phyloP scores from a whole-genome alignment of 108 stramenopile species.

The Nitzschia sp. region DNA sequence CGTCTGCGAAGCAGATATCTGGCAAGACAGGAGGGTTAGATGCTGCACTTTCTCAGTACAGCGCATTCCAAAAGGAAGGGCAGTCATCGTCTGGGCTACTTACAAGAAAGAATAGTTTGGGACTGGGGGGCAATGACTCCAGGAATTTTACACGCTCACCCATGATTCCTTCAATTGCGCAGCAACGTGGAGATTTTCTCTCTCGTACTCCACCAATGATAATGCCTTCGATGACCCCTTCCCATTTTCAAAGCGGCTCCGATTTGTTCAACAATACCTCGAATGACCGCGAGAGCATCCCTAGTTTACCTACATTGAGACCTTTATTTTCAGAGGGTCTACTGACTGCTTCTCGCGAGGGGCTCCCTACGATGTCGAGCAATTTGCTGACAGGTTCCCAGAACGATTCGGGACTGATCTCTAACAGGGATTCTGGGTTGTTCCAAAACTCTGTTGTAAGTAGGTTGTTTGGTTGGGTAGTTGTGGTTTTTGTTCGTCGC shows the following conservation, averaged over 20 bases:
- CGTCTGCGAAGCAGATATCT: slow-evolving; percentile 4
- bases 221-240: slow-evolving; percentile 2
- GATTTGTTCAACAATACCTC: no score
- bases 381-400: no score
- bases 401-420: no score
- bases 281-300: no score
- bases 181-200: no score
- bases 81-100: slow-evolving; percentile 8
- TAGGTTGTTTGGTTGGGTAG: background rate
- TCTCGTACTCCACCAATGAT: slow-evolving; percentile 9
- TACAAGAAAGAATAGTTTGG: slow-evolving; percentile 21
- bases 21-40: slow-evolving; percentile 24
- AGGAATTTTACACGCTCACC: slow-evolving; percentile 22
- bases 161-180: slow-evolving; percentile 5
- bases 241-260: no score
- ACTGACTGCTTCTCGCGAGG: no score
- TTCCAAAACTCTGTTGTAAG: slow-evolving; percentile 12
- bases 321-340: no score
- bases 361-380: no score
- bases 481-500: background rate
- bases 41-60: slow-evolving; percentile 45
- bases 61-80: slow-evolving; percentile 6
- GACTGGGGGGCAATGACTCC: slow-evolving; percentile 2
- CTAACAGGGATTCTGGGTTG: no score
- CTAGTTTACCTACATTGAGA: no score